Evolutionary conservation across 208 protist species (phyloP).

Genomic region (Leishmania aethiopica): DNA sequence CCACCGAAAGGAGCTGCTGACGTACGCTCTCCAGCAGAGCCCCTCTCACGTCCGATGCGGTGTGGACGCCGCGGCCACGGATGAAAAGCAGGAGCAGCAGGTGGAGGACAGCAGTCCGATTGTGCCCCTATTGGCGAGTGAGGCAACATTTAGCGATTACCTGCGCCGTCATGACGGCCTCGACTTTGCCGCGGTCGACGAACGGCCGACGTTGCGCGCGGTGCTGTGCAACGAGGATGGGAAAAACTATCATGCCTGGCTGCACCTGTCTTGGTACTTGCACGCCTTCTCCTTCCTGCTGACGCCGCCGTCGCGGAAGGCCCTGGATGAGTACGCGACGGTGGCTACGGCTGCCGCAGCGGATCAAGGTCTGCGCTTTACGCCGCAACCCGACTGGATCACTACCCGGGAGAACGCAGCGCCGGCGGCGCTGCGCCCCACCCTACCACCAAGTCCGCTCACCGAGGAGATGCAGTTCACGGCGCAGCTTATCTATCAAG

Average conservation of each 20-base stretch:
- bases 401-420: conserved; percentile 1
- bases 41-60: background rate
- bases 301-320: conserved; percentile 28
- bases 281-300: conserved; percentile 68
- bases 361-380: conserved; percentile 1
- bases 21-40: conserved; percentile 40
- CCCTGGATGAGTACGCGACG: conserved; percentile 12
- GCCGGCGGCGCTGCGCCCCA: conserved; percentile 4
- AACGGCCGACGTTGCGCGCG: conserved; percentile 39
- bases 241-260: conserved; percentile 91
- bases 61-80: background rate
- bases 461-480: conserved; percentile 62
- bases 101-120: background rate
- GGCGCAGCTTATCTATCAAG: conserved; percentile 44
- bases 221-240: conserved; percentile 51
- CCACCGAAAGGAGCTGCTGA: conserved; percentile 65
- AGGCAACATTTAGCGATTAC: conserved; percentile 25
- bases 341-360: background rate
- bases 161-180: conserved; percentile 40
- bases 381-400: conserved; percentile 21
- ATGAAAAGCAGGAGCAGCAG: background rate
- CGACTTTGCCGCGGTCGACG: conserved; percentile 63
- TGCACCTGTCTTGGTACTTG: conserved; percentile 75
- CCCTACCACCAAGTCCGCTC: conserved; percentile 45
- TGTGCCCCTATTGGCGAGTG: conserved; percentile 3